Evolutionary conservation across 1,284 basidiomycete genomes (phyloP).

Genomic region (Ustilago crameri): DNA sequence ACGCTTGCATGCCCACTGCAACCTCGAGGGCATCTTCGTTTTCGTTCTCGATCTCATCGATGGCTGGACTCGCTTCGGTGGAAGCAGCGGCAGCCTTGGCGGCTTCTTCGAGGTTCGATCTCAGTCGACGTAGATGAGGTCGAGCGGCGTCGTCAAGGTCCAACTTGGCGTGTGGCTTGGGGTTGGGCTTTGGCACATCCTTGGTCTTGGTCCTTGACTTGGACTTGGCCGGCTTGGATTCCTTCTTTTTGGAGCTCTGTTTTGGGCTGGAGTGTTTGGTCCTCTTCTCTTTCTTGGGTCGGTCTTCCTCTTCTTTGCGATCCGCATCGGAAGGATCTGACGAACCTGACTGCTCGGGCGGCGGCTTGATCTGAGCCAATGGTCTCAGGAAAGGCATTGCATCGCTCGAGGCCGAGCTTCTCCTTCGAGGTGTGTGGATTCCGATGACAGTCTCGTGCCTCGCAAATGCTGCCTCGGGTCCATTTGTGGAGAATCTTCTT

Average conservation of each 20-base stretch:
- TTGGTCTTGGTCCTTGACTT: conserved; percentile 13
- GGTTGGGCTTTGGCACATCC: conserved; percentile 14
- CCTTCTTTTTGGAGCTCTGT: conserved; percentile 25
- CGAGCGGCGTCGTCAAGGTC: conserved; percentile 42
- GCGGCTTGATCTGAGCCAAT: conserved; percentile 50
- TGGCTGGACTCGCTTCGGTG: conserved; percentile 12
- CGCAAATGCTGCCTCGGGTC: conserved; percentile 55
- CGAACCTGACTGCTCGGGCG: conserved; percentile 23
- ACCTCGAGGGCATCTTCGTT: conserved; percentile 20
- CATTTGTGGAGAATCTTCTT: conserved; percentile 54
- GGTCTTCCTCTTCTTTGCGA: neutral
- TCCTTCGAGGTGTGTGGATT: conserved; percentile 54
- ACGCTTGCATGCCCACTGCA: conserved; percentile 21
- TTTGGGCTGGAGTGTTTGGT: conserved; percentile 19
- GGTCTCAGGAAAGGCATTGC: conserved; percentile 30
- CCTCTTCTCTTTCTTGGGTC: conserved; percentile 6
- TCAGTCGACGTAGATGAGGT: conserved; percentile 27
- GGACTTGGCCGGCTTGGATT: conserved; percentile 10
- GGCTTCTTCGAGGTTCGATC: conserved; percentile 48
- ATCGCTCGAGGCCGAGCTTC: conserved; percentile 42
- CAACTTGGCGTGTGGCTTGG: conserved; percentile 23
- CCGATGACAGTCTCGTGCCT: conserved; percentile 63
- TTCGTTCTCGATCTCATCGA: conserved; percentile 9
- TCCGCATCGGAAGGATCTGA: conserved; percentile 9
- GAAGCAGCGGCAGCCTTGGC: conserved; percentile 51